Evolutionary conservation across 2,329 filamentous ascomycete genomes (phyloP), one percentile per base, ranked within the genome.

Genomic region (Colletotrichum tofieldiae): DNA sequence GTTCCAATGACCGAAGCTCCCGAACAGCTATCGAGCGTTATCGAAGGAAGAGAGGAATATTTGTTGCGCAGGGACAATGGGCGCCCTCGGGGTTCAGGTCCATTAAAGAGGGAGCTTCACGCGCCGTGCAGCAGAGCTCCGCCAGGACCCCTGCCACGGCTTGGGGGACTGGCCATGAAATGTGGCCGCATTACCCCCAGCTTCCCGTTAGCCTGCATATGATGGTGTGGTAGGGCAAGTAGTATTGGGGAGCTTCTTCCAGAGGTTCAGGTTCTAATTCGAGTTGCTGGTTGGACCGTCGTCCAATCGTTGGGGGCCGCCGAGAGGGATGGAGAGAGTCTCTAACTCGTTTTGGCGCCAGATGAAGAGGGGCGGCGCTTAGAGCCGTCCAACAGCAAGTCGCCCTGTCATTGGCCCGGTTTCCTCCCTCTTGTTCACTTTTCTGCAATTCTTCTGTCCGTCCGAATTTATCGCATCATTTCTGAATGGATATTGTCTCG

Each of bases 311-410:
- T 59, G 41, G n/a, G 29, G 26, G n/a, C n/a, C 55, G 67, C 67
- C 67, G 26, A 73, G 71, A 47, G 37, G 45, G 52, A 58, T 41
- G 62, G 55, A 32, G 18, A 65, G 61, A 39, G 35, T 73, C 61
- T 51, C 61, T 65, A 71, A 71, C 71, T 73, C 35, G 47, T 73
- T 62, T 59, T 41, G 71, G 71, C 61, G 61, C 67, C 61, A 66
- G 71, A 32, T 71, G 61, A 71, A 65, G 71, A 67, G 67, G 66
- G 71, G 61, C 67, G 71, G 71, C 71, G 71, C 71, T 73, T 73
- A 73, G 37, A 71, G 49, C 26, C 61, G 61, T 49, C 65, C 62
- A 62, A 58, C 67, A 41, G 61, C 61, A 55, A 58, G 37, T 9
- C 52, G 47, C 45, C 37, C 52, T 71, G 20, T 54, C 18, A 65